Conservation (phyloP, 2,329 filamentous ascomycete genomes). For the Proliferodiscus dingleyae region DNA sequence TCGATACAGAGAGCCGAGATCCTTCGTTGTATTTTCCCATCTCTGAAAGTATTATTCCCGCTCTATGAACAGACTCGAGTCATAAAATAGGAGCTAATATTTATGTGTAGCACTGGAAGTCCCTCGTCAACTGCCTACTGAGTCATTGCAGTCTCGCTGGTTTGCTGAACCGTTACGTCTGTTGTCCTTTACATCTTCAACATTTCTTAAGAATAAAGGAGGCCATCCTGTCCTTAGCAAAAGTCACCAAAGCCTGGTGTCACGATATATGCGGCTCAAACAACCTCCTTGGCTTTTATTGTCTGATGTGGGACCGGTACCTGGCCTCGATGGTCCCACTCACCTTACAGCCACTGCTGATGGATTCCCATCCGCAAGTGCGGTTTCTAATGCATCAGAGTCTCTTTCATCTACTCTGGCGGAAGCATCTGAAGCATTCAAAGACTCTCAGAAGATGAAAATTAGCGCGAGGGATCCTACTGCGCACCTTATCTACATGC, state of each 20-base stretch:
- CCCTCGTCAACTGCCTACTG: slow-evolving; percentile 54
- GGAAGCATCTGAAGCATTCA: slow-evolving; percentile 51
- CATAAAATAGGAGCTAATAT: slow-evolving; percentile 16
- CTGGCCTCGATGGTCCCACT: slow-evolving; percentile 31
- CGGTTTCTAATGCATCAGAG: slow-evolving; percentile 34
- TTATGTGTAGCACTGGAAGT: slow-evolving; percentile 42
- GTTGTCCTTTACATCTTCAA: slow-evolving; percentile 47
- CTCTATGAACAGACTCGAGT: slow-evolving; percentile 2
- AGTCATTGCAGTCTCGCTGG: slow-evolving; percentile 60
- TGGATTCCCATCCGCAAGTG: slow-evolving; percentile 36
- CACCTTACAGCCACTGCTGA: slow-evolving; percentile 26
- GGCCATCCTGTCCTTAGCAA: slow-evolving; percentile 59
- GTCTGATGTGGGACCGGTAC: slow-evolving; percentile 54
- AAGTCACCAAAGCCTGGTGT: slow-evolving; percentile 56
- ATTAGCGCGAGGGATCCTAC: slow-evolving; percentile 48
- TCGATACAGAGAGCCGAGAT: slow-evolving; percentile 19
- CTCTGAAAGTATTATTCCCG: slow-evolving; percentile 28
- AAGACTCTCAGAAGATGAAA: slow-evolving; percentile 35
- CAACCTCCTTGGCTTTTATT: slow-evolving; percentile 58
- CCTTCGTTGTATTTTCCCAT: slow-evolving; percentile 23
- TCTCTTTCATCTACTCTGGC: slow-evolving; percentile 49
- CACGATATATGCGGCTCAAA: slow-evolving; percentile 60
- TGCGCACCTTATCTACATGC: slow-evolving; percentile 73
- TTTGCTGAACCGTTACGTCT: slow-evolving; percentile 64
- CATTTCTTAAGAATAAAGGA: slow-evolving; percentile 56